Base-by-base conservation (phyloP, 305 asterid genomes). In the Fraxinus sp. region DNA sequence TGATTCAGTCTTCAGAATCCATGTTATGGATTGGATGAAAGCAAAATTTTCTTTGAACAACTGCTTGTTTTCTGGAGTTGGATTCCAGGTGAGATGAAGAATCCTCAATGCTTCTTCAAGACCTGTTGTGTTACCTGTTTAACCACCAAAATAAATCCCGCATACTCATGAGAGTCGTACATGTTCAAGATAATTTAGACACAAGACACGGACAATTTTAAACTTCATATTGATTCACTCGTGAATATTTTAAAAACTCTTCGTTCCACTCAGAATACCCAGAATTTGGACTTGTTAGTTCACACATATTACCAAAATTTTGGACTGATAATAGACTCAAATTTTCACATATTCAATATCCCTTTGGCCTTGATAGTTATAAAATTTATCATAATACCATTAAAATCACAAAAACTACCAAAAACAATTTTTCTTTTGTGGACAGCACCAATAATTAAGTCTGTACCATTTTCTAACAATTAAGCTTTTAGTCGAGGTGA, bases 1-100 rank as follows among this genome's bases (percentile, higher is more conserved):
- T 0, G 82, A 59, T 24, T 10, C 33, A 66, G 18, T 39, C 32
- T 78, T 85, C 76, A 91, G 22, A 66, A 89, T 62, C 95, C 93
- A 89, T 11, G 83, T 11, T 20, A 94, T 35, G 1, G 94, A 83
- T 74, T 86, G 80, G 3, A 91, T 14, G 13, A 94, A 82, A 20
- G 86, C 94, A 8, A 73, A 57, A 14, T 88, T 89, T 0, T 89
- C 91, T 2, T 80, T 93, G 0, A 92, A 88, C 0, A 88, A 55
- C 79, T 85, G 83, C 79, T 76, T 83, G 68, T 88, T 87, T 70
- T 90, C 94, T 0, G 44, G 16, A 0, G 89, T 74, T 9, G 91
- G 85, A 1, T 37, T 80, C 97, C 98, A 92, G 5, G 89, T 89
- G 16, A 90, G 84, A 72, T 84, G 82, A 5, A 95, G 89, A 26